Conservation (phyloP, 164 flowering plant genomes). For the Umbellularia californica region DNA sequence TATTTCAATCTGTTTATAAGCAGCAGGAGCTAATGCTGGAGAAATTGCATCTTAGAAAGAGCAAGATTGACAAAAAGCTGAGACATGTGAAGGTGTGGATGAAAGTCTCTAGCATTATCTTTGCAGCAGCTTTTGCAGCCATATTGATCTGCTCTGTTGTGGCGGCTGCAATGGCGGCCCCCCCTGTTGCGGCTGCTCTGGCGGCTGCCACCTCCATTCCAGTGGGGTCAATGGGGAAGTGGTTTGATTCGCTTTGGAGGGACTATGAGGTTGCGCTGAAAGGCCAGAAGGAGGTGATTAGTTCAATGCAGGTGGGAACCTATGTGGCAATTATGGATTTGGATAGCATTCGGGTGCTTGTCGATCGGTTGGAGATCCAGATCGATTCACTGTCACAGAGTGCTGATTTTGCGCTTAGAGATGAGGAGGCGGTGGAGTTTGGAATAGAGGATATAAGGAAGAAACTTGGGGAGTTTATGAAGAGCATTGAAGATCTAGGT, state of each 20-base stretch:
- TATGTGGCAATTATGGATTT: slow-evolving; percentile 58
- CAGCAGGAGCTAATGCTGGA: slow-evolving; percentile 58
- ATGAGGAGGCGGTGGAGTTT: slow-evolving; percentile 53
- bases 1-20: slow-evolving; percentile 44
- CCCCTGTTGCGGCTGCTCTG: slow-evolving; percentile 71
- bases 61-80: slow-evolving; percentile 67
- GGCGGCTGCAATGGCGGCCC: slow-evolving; percentile 82
- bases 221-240: slow-evolving; percentile 72
- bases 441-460: slow-evolving; percentile 73
- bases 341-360: slow-evolving; percentile 63
- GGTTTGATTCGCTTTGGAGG: slow-evolving; percentile 74
- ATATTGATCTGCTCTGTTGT: slow-evolving; percentile 78
- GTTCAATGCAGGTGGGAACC: slow-evolving; percentile 55
- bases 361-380: slow-evolving; percentile 45
- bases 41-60: slow-evolving; percentile 46
- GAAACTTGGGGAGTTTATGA: slow-evolving; percentile 48
- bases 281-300: slow-evolving; percentile 56
- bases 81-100: slow-evolving; percentile 53
- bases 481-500: slow-evolving; percentile 57
- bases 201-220: slow-evolving; percentile 78
- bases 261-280: slow-evolving; percentile 49
- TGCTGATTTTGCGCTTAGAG: slow-evolving; percentile 51
- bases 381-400: slow-evolving; percentile 47
- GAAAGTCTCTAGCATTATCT: slow-evolving; percentile 62
- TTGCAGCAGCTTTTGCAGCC: slow-evolving; percentile 57